Conservation (phyloP, 805 yeast genomes). For the Cyberlindnera amylophila region DNA sequence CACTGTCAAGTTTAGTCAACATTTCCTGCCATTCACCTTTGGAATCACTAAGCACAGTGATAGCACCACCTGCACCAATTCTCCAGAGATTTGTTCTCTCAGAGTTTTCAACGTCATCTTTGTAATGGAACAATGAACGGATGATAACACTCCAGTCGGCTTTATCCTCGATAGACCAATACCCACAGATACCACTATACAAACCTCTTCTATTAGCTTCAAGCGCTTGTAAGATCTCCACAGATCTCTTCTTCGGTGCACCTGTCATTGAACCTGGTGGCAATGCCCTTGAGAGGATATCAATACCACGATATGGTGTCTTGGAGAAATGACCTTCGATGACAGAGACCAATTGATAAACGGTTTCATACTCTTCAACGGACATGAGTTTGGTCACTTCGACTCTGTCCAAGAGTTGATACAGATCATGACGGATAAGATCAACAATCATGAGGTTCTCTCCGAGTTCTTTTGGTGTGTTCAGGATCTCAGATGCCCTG, state of each 20-base stretch:
- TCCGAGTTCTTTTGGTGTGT: constrained; percentile 89
- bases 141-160: constrained; percentile 97
- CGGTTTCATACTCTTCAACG: constrained; percentile 89
- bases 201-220: constrained; percentile 57
- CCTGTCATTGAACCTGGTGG: constrained; percentile 99
- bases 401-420: constrained; percentile 61
- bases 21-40: constrained; percentile 92
- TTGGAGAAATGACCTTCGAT: constrained; percentile 52
- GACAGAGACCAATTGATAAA: constrained; percentile 88
- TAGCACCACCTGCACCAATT: constrained; percentile 98
- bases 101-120: constrained; percentile 37
- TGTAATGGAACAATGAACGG: constrained; percentile 71
- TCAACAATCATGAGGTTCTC: constrained; percentile 98
- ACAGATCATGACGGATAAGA: constrained; percentile 86
- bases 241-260: constrained; percentile 93
- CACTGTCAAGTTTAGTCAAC: constrained; percentile 75
- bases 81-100: constrained; percentile 52
- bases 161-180: constrained; percentile 82
- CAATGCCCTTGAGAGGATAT: constrained; percentile 68
- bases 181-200: constrained; percentile 93
- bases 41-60: constrained; percentile 81
- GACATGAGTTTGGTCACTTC: constrained; percentile 76
- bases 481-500: constrained; percentile 59
- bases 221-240: constrained; percentile 62
- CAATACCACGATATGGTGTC: constrained; percentile 59